Base-by-base conservation (phyloP, 768 basidiomycete species). In the Pholiota molesta region DNA sequence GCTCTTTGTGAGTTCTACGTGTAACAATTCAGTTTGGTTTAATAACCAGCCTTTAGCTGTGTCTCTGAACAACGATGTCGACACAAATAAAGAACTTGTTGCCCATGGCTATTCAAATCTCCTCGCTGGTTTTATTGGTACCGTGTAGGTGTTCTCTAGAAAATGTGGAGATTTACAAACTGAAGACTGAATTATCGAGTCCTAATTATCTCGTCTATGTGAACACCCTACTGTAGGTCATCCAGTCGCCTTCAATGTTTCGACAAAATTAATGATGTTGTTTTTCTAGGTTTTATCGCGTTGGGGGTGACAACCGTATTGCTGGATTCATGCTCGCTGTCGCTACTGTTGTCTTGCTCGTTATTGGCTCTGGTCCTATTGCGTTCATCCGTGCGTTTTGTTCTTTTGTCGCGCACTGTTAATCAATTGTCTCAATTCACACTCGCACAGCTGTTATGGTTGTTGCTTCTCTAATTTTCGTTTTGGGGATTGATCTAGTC, bases 101-200 rank as follows among this genome's bases (percentile, higher is more conserved):
- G 94, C 85, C 0, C 97, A 99, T 71, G 97, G 97, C 9, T 89
- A 92, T 62, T 95, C 94, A 1, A 98, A 99, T 72, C 65, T 98
- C 3, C 78, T 91, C 0, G 86, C 95, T 1, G 96, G 95, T 2
- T 53, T 89, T 1, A 66, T 91, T 29, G 95, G 96, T 7, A 89
- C 91, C 8, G 94, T 96, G 82, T 92, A 79, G 62, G 87, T 78
- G 47, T 52, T 60, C 16, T 5, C 21, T 31, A 47, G 14, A 40
- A n/a, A 4, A 33, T 37, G 1, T 37, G 21, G n/a, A 3, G 52
- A 7, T 17, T 28, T 6, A 7, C 13, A 29, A 29, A 11, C 57
- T 63, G 8, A 49, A 65, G 42, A 44, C 35, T 37, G 28, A 53
- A 4, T 3, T 47, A 49, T 14, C 35, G 17, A 90, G 89, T 35